phyloP scores from a whole-genome alignment of 164 flowering plant species.

The Saururus chinensis region DNA sequence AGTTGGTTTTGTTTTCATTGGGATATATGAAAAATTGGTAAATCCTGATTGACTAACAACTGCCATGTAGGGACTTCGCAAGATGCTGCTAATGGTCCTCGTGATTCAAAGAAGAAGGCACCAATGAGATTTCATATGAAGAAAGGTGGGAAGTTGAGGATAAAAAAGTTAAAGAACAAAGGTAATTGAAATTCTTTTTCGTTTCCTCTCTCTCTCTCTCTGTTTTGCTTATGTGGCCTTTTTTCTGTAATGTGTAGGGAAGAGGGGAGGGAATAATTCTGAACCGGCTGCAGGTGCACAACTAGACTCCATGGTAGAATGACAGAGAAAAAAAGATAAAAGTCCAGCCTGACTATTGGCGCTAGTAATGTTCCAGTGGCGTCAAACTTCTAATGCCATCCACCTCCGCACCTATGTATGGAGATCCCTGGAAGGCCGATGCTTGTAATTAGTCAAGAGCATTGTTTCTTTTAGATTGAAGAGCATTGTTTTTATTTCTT shows the following conservation, averaged over 20 bases:
- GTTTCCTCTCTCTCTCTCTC: not conserved
- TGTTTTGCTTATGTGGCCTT: not conserved
- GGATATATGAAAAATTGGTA: not conserved
- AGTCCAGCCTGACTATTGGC: not conserved
- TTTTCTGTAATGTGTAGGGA: not conserved
- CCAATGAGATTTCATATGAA: conserved; percentile 14
- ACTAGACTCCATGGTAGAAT: conserved; percentile 23
- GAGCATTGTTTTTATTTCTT: too few relatives aligned
- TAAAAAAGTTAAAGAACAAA: conserved; percentile 16
- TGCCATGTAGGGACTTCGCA: conserved; percentile 14
- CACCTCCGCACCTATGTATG: too few relatives aligned
- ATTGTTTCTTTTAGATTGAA: too few relatives aligned
- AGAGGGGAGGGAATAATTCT: conserved; percentile 6
- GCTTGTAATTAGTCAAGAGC: too few relatives aligned
- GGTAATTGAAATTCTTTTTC: conserved; percentile 7
- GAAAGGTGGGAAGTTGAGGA: conserved; percentile 20
- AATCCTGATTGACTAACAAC: not conserved
- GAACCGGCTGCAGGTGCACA: conserved; percentile 6
- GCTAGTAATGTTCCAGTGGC: not conserved
- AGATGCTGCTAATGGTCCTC: conserved; percentile 8
- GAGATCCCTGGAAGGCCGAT: too few relatives aligned
- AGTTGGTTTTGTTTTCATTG: not conserved
- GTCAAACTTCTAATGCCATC: not conserved
- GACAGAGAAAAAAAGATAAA: not conserved
- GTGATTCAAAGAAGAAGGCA: conserved; percentile 11